Evolutionary conservation across 176 grass and related monocot species (phyloP), one percentile per base, ranked within the genome.

Genomic region (Oryza glaberrima): DNA sequence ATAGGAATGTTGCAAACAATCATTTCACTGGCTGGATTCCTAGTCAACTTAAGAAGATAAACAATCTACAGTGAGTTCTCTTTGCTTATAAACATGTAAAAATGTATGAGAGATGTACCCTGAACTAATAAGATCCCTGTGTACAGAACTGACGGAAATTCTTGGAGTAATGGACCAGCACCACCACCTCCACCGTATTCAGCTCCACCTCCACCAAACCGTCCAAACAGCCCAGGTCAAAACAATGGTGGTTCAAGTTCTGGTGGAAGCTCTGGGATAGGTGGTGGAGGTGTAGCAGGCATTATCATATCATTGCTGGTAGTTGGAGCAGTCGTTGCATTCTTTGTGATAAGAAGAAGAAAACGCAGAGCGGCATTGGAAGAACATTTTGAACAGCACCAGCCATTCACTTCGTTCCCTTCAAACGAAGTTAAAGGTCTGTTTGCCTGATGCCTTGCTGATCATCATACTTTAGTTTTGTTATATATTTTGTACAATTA

Each of bases 21-120:
- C 89, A 4, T 61, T 98, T 98, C 83, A 98, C 91, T 76, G 96
- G 96, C 58, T 98, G 96, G 96, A 95, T 98, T 87, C 96, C 96
- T 83, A 85, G 78, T 81, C 89, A 92, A 65, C 83, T 98, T 63
- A 98, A 90, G 84, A 91, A 89, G 71, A 98, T 98, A 92, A 98
- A 98, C 44, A 98, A 77, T 85, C 78, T 98, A 83, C 86, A 91
- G 96, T 98, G 82, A 94, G 96, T 95, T 70, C 40, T 87, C 46
- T 75, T 69, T 61, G 82, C 60, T 77, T 72, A 38, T 47, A 78
- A 47, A 75, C 11, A 11, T 66, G 73, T 34, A 70, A 44, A 14
- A 44, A 14, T 76, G 45, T 49, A 75, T 58, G 20, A 73, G 81
- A 56, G 63, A 60, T 84, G 64, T 90, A 65, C 77, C 41, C 75